Percentiles rank a stretch among this genome's conserved stretches.
Evolutionary conservation across 1,284 basidiomycete species (phyloP).

Genomic region (Cystobasidium sp.): DNA sequence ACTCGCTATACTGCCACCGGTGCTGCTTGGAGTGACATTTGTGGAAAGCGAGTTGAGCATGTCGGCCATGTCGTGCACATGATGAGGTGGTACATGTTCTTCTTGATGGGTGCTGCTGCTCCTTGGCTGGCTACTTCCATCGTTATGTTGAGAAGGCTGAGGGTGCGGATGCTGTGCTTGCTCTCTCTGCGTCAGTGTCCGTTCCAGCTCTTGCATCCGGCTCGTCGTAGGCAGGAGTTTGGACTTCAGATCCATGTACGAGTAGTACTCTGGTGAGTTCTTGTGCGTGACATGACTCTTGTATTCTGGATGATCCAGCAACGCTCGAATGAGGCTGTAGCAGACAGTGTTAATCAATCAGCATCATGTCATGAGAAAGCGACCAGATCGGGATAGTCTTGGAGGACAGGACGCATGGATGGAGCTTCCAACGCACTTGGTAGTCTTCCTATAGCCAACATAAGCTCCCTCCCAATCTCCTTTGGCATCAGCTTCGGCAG

Average conservation of each 20-base stretch:
- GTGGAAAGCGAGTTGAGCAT: slow-evolving; percentile 5
- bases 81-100: neutral
- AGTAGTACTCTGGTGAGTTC: slow-evolving; percentile 43
- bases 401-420: neutral
- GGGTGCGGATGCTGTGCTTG: neutral
- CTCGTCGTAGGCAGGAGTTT: slow-evolving; percentile 19
- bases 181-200: slow-evolving; percentile 16
- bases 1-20: slow-evolving; percentile 10
- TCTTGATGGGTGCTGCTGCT: neutral
- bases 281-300: slow-evolving; percentile 24
- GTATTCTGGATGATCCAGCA: slow-evolving; percentile 45
- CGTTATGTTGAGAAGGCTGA: too few relatives aligned
- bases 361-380: neutral
- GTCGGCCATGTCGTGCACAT: slow-evolving; percentile 22
- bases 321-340: slow-evolving; percentile 43
- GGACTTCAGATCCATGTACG: slow-evolving; percentile 39
- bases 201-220: slow-evolving; percentile 35
- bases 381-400: neutral
- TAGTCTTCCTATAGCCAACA: slow-evolving; percentile 46
- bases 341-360: neutral
- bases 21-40: slow-evolving; percentile 11
- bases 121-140: neutral
- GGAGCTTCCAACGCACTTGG: slow-evolving; percentile 45
- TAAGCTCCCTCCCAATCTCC: slow-evolving; percentile 46
- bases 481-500: slow-evolving; percentile 17